Evolutionary conservation across 805 yeast genomes (phyloP), one percentile per base, ranked within the genome.

Genomic region (Nakazawaea sp.): DNA sequence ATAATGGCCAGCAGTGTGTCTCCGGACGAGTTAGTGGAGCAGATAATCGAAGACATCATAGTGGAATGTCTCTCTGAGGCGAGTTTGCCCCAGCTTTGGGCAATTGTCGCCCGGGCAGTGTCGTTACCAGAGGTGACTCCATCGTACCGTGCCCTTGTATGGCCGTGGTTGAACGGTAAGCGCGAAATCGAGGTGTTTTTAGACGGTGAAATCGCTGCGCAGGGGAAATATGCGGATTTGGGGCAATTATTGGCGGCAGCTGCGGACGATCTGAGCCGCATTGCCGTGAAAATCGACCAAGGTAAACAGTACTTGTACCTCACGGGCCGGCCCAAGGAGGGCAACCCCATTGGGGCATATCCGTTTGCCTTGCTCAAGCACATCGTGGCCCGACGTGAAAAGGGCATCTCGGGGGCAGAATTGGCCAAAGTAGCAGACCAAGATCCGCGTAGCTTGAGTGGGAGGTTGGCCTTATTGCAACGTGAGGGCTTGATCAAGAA

Each of bases 371-470:
- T 82, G 27, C 52, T 82, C 16, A 59, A 75, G 35, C 78, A 72
- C 33, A 78, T 82, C 36, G 83, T 88, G 0, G 70, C 66, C 41
- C 52, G 71, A 21, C 76, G 76, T 18, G 57, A 63, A 0, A 47
- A 54, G 1, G 92, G 92, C 8, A 72, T 81, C 12, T 65, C 72
- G 33, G 72, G 89, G 0, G 59, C 75, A 21, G 75, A 73, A 18
- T 59, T 82, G 41, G 71, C 78, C 2, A 58, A 61, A 28, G 62
- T 58, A 15, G 72, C 88, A 0, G 72, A 72, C 7, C 92, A 82
- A 55, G 92, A 82, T 48, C 72, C 79, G 13, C 66, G 90, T 44
- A 79, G 88, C 41, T 61, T 81, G 28, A 77, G 88, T 0, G 64
- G 75, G 1, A 64, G 92, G 46, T 60, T 81, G 36, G 75, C 72